Evolutionary conservation across 805 yeast genomes (phyloP).

Genomic region (Saccharomycopsis lassenensis): DNA sequence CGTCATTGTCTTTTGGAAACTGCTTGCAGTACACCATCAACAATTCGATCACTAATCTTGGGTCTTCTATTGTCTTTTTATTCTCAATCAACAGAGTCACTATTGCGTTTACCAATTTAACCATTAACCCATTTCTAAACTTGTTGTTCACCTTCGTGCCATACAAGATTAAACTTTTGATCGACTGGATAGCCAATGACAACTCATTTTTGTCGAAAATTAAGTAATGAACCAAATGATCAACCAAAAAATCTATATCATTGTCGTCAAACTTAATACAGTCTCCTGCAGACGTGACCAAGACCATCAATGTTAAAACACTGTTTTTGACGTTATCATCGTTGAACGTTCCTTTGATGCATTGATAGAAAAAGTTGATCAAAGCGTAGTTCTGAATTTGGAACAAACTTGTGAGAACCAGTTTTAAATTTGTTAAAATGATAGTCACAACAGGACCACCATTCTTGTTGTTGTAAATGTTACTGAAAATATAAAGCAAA

Average conservation of each 20-base stretch:
- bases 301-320: constrained; percentile 34
- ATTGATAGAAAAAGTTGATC: constrained; percentile 28
- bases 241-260: constrained; percentile 29
- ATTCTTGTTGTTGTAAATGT: constrained; percentile 31
- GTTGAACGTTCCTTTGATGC: constrained; percentile 25
- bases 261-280: constrained; percentile 24
- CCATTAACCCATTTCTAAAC: constrained; percentile 30
- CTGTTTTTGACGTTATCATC: constrained; percentile 25
- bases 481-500: constrained; percentile 49
- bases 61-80: constrained; percentile 23
- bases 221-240: constrained; percentile 26
- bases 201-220: constrained; percentile 28
- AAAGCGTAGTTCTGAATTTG: constrained; percentile 23
- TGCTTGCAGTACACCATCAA: constrained; percentile 35
- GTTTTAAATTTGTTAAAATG: constrained; percentile 40
- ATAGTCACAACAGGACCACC: constrained; percentile 38
- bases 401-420: constrained; percentile 27
- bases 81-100: constrained; percentile 25
- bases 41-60: constrained; percentile 36
- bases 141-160: constrained; percentile 20
- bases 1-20: constrained; percentile 25
- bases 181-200: constrained; percentile 45
- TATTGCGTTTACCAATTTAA: constrained; percentile 35
- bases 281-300: constrained; percentile 31
- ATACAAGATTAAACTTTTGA: constrained; percentile 42